Evolutionary conservation across 2,329 filamentous ascomycete genomes (phyloP), one percentile per base, ranked within the genome.

Genomic region (Fusarium graminum): DNA sequence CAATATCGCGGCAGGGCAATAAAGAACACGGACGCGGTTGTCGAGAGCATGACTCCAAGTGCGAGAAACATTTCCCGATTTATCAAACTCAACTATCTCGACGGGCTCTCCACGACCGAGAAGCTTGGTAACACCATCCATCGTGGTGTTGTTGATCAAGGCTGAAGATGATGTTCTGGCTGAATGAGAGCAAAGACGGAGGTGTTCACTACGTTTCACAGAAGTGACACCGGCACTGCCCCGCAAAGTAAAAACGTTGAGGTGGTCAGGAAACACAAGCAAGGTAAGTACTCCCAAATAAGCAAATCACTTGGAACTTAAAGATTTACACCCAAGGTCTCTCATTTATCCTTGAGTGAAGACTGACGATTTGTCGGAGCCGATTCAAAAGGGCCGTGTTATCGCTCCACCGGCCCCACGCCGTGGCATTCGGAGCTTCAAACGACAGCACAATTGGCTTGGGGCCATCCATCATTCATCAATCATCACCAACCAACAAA

Each of bases 11-110:
- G 7, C 16, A 25, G 7, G 6, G 19, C n/a, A 29, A 38, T 43
- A 16, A 19, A 38, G 26, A 9, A 22, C 13, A 51, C 72, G 19
- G 25, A 79, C 64, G 19, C 59, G 54, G 19, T 74, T 70, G 36
- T 66, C 68, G 6, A 70, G 52, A 1, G 65, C 67, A 25, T 79
- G 78, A 10, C 72, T 62, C 79, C 79, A 81, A 29, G 68, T 69
- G 16, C 75, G 72, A 19, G 75, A 73, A 10, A 77, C 53, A 30
- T 78, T 72, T 6, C 78, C 79, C 1, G 78, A 76, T 49, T 75
- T 79, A 63, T 80, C 79, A 3, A 78, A 72, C 63, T 81, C 80
- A 3, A 69, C 38, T 4, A 81, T 67, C 26, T 79, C 73, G 11
- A 78, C 58, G 6, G 73, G 70, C 25, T 61, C 45, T 13, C 69